Conservation (phyloP, 2,329 filamentous ascomycete genomes). For the Chaetothyriales sp. region DNA sequence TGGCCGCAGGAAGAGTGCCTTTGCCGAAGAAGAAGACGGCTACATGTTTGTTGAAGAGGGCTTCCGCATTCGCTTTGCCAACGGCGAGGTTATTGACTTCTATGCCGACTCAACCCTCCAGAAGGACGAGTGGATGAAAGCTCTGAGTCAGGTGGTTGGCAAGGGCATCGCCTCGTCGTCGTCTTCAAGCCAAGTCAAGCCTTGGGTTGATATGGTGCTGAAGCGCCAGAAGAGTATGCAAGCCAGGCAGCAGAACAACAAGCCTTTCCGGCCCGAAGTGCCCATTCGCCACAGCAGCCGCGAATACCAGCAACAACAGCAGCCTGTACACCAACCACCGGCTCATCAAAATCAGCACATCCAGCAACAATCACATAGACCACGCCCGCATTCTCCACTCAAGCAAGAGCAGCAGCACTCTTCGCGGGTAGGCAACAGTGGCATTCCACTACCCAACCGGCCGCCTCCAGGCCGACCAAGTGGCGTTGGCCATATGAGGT, state of each 20-base stretch:
- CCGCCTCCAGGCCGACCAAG: constrained; percentile 4
- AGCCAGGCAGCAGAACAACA: constrained; percentile 17
- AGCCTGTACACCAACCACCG: constrained; percentile 5
- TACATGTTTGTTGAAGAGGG: constrained; percentile 99
- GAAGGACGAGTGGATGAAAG: constrained; percentile 91
- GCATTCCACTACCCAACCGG: neutral
- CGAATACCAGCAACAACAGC: constrained; percentile 4
- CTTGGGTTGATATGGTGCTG: constrained; percentile 49
- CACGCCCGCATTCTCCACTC: neutral
- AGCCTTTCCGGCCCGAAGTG: constrained; percentile 3
- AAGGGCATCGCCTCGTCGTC: constrained; percentile 27
- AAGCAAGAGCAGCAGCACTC: neutral
- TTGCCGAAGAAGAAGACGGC: constrained; percentile 94
- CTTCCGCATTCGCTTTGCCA: constrained; percentile 96
- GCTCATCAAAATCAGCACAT: no score
- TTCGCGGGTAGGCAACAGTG: neutral
- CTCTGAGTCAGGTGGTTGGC: constrained; percentile 56
- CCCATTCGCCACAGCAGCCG: neutral
- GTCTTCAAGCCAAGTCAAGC: constrained; percentile 30
- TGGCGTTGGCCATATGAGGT: constrained; percentile 11
- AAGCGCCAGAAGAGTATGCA: constrained; percentile 29
- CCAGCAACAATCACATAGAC: constrained; percentile 1
- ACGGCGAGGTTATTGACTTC: constrained; percentile 96
- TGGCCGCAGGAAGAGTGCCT: constrained; percentile 77
- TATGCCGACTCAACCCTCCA: constrained; percentile 78